Evolutionary conservation across 768 basidiomycete genomes (phyloP), one percentile per base, ranked within the genome.

Genomic region (Hemileccinum impolitum): DNA sequence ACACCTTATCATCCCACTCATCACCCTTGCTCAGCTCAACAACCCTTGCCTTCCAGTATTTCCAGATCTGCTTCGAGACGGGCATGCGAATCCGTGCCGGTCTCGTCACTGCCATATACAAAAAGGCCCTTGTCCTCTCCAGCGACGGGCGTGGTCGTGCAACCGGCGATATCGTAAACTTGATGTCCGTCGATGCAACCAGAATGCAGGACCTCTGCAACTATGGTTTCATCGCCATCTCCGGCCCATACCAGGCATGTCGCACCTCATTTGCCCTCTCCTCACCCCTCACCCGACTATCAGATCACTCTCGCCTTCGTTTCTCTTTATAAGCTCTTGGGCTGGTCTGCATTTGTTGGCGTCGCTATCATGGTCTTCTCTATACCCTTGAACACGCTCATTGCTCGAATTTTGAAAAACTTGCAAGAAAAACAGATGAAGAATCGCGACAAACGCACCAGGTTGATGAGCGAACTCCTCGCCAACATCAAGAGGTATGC

Each of bases 41-140:
- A 0, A 1, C 3, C 5, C n/a, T 10, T 8, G 11, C 9, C 31
- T 42, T 12, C 23, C 53, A 90, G 84, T 95, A 94, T 66, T 94
- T 95, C 67, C 88, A 94, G 69, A 75, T 79, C 3, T 84, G 84
- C 40, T 89, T 80, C 61, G 82, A 87, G 60, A 89, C 87, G 10
- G 91, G 91, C 8, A 95, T 95, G 94, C 84, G 94, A n/a, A 80
- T 96, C 38, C 84, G 93, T 25, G 87, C 90, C 0, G 94, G 94
- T 0, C 78, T 98, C 18, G 82, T 97, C 13, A 84, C 84, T 1
- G 79, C 76, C 4, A 91, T 96, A 44, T 97, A 95, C 71, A 72
- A 82, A 43, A 96, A 97, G 64, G 79, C 92, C 0, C 74, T 98
- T 18, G 76, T 90, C 4, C 78, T 98, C 9, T 90, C 89, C 2